Base-by-base conservation (phyloP, 208 protist species). In the Histomonas meleagridis region DNA sequence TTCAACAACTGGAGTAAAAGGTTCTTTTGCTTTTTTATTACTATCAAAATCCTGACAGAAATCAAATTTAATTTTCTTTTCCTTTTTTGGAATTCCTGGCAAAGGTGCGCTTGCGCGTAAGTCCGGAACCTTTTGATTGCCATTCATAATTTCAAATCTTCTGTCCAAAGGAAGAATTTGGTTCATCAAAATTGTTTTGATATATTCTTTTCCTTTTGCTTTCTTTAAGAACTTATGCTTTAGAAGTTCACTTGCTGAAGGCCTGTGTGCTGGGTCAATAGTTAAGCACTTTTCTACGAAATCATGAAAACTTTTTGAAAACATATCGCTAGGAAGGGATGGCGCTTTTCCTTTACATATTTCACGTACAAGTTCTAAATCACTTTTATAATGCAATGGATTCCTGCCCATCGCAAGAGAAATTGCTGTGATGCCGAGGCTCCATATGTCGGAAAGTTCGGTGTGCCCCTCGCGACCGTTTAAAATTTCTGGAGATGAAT, bases 381-480 rank as follows among this genome's bases (percentile, higher is more conserved):
- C 93, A 62, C 92, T 92, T 32, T 93, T 9, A 60, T 95, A 62
- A 16, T 92, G 53, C 38, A 93, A 91, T 21, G 95, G 95, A 48
- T 94, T 93, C 10, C 57, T 12, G 9, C 57, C 79, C 51, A 94
- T 92, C 0, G 93, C 94, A 0, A 95, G 72, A 69, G 95, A 94
- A 51, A 95, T 93, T 7, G 94, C 94, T 14, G 92, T 94, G 79
- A 95, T 95, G 38, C 95, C 95, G 18, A 95, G 70, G 28, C 93
- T 93, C 95, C 95, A 95, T 18, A 95, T 93, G 92, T 95, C 95
- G 43, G 93, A 93, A 46, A 94, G 94, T 26, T 91, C 48, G 62
- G 94, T 92, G 62, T 95, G 94, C 0, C 93, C 90, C 38, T 60
- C 48, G 53, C 94, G 76, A 18, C 23, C 70, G 28, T 92, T 91